phyloP scores from a whole-genome alignment of 2,329 filamentous ascomycete species.

The Microsporum audouinii region DNA sequence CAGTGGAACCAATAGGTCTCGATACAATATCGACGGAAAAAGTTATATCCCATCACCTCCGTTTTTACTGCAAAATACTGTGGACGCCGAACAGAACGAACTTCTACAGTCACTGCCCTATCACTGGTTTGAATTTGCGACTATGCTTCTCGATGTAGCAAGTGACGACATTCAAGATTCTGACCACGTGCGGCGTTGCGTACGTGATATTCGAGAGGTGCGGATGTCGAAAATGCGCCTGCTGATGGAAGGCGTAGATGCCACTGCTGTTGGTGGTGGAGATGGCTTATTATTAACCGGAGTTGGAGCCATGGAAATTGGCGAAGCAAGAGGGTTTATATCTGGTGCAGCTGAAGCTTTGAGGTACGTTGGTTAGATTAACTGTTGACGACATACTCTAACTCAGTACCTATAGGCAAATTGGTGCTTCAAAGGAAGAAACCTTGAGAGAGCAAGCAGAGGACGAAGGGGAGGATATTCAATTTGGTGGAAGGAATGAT shows the following conservation, averaged over 20 bases:
- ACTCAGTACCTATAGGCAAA: constrained; percentile 43
- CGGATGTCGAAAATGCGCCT: constrained; percentile 78
- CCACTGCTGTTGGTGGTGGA: constrained; percentile 43
- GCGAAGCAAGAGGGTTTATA: constrained; percentile 75
- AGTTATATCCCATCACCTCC: constrained; percentile 50
- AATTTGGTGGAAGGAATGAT: constrained; percentile 37
- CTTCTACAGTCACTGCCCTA: constrained; percentile 58
- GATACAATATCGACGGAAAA: constrained; percentile 30
- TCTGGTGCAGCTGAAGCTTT: constrained; percentile 77
- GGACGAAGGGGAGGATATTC: constrained; percentile 48
- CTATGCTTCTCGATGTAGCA: constrained; percentile 75
- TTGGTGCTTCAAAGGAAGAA: constrained; percentile 70
- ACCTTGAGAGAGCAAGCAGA: constrained; percentile 60
- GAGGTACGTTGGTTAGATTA: constrained; percentile 32
- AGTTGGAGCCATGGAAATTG: constrained; percentile 85
- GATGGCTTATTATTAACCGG: constrained; percentile 66
- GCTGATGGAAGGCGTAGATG: constrained; percentile 58
- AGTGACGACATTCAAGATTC: constrained; percentile 67
- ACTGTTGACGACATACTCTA: neutral
- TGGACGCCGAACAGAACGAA: constrained; percentile 28
- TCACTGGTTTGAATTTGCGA: constrained; percentile 87
- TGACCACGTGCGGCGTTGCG: constrained; percentile 59
- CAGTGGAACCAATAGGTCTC: constrained; percentile 13
- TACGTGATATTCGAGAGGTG: constrained; percentile 77
- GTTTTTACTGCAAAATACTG: constrained; percentile 65